A percentile compares a stretch with the other conserved stretches of the same genome.
Conservation (phyloP, 768 basidiomycete species). For the Podaxis rugospora region DNA sequence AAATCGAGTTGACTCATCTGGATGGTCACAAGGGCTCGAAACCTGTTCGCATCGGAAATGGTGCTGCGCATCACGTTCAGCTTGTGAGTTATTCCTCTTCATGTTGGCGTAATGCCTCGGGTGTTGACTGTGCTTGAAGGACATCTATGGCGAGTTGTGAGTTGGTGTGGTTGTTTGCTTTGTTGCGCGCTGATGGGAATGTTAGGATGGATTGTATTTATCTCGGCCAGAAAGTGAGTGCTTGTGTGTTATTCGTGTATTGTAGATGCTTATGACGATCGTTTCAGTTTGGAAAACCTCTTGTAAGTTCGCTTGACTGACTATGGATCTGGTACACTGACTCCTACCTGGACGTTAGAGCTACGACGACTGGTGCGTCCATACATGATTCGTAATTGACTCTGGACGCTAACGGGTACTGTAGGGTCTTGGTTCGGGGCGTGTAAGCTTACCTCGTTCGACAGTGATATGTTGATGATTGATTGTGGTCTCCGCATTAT, state of each 20-base stretch:
- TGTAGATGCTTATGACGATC: neutral
- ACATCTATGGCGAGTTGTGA: conserved; percentile 94
- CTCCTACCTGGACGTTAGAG: conserved; percentile 17
- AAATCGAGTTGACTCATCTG: conserved; percentile 79
- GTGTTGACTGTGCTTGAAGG: conserved; percentile 40
- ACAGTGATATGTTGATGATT: neutral
- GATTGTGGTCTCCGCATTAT: neutral
- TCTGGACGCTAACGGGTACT: neutral
- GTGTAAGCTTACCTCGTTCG: conserved; percentile 45
- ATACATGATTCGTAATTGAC: neutral
- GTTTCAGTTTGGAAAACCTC: conserved; percentile 65
- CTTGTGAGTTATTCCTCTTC: conserved; percentile 44
- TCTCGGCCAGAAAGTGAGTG: conserved; percentile 82
- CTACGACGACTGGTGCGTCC: conserved; percentile 39
- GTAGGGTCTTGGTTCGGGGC: conserved; percentile 68
- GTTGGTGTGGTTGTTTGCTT: conserved; percentile 15
- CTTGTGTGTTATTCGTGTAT: neutral
- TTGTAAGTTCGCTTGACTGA: conserved; percentile 41
- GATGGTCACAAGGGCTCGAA: conserved; percentile 86
- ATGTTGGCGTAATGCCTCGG: neutral
- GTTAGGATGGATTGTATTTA: conserved; percentile 93
- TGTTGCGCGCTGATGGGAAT: neutral
- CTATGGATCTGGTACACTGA: neutral
- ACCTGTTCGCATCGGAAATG: conserved; percentile 91
- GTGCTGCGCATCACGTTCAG: conserved; percentile 91